Percentiles rank a stretch among this genome's conserved stretches.
These are phyloP conservation scores for Toxicodendron radicans DNA, from an alignment of 345 rosid species.

Conservation along the genomic window DNA sequence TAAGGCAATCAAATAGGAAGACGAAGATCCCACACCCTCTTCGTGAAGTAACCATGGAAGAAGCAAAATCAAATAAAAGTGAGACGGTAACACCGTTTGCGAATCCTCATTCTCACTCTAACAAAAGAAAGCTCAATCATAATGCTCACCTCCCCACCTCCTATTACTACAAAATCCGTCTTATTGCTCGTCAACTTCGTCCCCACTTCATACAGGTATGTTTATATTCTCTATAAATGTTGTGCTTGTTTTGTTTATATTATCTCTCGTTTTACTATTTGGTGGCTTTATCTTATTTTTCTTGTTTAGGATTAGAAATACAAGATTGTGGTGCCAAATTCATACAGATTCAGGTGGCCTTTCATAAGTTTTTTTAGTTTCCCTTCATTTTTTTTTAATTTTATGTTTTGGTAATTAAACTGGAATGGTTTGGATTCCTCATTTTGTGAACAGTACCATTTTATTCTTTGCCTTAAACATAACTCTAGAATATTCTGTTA, in stretches of 20 bases:
- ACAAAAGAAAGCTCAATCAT: neutral
- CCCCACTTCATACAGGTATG: constrained; percentile 26
- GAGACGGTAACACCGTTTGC: neutral
- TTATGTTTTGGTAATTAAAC: too few relatives aligned
- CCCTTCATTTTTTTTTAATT: too few relatives aligned
- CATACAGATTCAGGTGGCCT: too few relatives aligned
- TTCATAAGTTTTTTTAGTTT: too few relatives aligned
- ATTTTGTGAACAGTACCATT: too few relatives aligned
- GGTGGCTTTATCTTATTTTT: neutral
- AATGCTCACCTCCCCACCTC: constrained; percentile 14
- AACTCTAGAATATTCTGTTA: too few relatives aligned
- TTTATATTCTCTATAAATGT: neutral
- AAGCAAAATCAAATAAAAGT: neutral
- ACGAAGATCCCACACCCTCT: neutral
- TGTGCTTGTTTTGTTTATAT: too few relatives aligned
- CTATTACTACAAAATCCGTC: constrained; percentile 27
- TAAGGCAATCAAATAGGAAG: neutral
- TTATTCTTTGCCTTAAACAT: neutral
- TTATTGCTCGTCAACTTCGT: constrained; percentile 27
- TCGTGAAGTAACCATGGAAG: neutral
- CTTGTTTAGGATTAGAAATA: neutral
- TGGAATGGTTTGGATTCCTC: too few relatives aligned
- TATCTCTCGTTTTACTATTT: neutral
- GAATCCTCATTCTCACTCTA: neutral
- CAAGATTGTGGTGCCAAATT: neutral